A percentile compares a stretch with the other conserved stretches of the same genome.
phyloP scores from a whole-genome alignment of 164 flowering plant genomes.

The Magnolia sinica region DNA sequence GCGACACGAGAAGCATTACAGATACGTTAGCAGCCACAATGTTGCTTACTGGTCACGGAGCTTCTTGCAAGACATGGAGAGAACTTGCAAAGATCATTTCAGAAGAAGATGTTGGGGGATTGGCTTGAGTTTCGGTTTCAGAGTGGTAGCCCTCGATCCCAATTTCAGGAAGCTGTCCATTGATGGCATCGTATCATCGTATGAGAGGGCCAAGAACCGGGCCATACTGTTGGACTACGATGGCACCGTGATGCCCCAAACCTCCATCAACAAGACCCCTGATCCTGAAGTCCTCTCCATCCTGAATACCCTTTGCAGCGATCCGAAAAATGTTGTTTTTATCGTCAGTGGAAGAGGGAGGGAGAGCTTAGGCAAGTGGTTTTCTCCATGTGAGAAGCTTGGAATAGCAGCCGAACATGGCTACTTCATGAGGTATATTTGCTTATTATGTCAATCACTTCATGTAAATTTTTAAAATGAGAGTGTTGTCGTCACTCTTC shows the following conservation, averaged over 20 bases:
- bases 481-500: constrained; percentile 18
- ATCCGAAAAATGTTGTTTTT: constrained; percentile 53
- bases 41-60: constrained; percentile 76
- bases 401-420: constrained; percentile 90
- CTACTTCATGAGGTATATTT: constrained; percentile 53
- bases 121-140: constrained; percentile 68
- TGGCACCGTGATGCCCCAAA: constrained; percentile 77
- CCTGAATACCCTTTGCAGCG: constrained; percentile 51
- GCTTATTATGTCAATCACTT: background rate
- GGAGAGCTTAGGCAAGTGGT: constrained; percentile 64
- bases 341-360: constrained; percentile 78
- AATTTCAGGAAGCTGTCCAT: constrained; percentile 63
- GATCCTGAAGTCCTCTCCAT: constrained; percentile 53
- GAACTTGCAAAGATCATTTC: constrained; percentile 64
- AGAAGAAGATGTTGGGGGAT: constrained; percentile 74
- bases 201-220: constrained; percentile 46
- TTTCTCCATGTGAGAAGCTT: constrained; percentile 67
- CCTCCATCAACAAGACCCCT: constrained; percentile 62
- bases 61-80: constrained; percentile 74
- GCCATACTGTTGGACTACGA: constrained; percentile 72
- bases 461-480: constrained; percentile 19
- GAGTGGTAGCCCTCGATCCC: constrained; percentile 75
- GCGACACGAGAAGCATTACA: constrained; percentile 79
- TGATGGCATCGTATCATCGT: constrained; percentile 54
- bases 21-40: constrained; percentile 73